phyloP scores from a whole-genome alignment of 768 basidiomycete genomes.

The Boletellus ananas region DNA sequence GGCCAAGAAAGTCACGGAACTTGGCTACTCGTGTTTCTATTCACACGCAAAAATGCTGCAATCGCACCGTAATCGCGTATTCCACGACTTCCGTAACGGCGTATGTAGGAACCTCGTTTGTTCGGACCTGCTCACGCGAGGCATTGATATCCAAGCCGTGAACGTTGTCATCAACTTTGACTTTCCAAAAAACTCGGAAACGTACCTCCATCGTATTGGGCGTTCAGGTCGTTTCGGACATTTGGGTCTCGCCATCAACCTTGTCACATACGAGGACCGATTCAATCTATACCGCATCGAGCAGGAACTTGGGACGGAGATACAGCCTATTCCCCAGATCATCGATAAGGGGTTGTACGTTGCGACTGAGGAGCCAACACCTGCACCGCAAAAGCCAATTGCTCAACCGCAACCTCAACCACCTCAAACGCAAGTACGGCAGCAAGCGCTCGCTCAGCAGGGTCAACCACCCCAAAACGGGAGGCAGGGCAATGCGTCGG shows the following conservation, averaged over 20 bases:
- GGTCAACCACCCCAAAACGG: conserved; percentile 25
- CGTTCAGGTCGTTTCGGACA: conserved; percentile 98
- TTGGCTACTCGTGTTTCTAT: conserved; percentile 99
- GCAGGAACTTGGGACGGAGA: conserved; percentile 97
- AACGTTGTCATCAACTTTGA: conserved; percentile 99
- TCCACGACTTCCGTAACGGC: conserved; percentile 99
- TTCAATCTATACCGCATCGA: conserved; percentile 98
- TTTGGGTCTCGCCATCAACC: conserved; percentile 93
- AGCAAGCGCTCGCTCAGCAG: conserved; percentile 25
- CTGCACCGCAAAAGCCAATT: conserved; percentile 40
- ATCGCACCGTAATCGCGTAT: conserved; percentile 97
- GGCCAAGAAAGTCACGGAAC: conserved; percentile 98
- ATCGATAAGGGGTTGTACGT: conserved; percentile 95
- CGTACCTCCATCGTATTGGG: conserved; percentile 97
- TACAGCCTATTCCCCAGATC: conserved; percentile 86
- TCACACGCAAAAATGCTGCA: conserved; percentile 99
- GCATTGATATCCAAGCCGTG: conserved; percentile 99
- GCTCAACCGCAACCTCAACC: conserved; percentile 35
- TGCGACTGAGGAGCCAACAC: conserved; percentile 40
- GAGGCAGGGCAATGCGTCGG: conserved; percentile 25
- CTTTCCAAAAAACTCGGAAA: conserved; percentile 98
- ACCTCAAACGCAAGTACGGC: conserved; percentile 25
- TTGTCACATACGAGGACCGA: conserved; percentile 96
- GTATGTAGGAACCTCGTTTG: conserved; percentile 99
- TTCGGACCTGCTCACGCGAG: conserved; percentile 94